These are phyloP conservation scores for Mimosa pudica DNA, from an alignment of 306 rosid species.

Conservation along the genomic window DNA sequence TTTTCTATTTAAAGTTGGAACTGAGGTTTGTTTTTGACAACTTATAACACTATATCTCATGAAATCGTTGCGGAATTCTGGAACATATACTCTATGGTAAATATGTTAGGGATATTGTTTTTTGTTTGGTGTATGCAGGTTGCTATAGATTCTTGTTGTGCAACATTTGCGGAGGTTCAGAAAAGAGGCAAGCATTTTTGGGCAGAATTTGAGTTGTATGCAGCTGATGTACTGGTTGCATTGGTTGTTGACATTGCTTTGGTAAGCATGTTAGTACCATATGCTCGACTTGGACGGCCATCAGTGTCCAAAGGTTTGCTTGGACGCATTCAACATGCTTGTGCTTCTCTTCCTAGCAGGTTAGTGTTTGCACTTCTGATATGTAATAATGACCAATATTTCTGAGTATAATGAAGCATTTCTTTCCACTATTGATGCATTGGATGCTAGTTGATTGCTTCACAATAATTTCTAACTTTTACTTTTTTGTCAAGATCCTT, in stretches of 20 bases:
- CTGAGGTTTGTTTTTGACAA: constrained; percentile 63
- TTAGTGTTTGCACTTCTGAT: constrained; percentile 31
- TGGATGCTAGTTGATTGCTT: constrained; percentile 11
- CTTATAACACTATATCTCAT: neutral
- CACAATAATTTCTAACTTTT: constrained; percentile 7
- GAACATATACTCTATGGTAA: neutral
- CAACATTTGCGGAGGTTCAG: constrained; percentile 92
- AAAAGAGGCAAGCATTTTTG: constrained; percentile 90
- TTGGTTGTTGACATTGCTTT: constrained; percentile 85
- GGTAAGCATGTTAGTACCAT: constrained; percentile 88
- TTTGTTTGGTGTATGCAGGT: constrained; percentile 57
- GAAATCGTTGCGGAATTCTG: neutral
- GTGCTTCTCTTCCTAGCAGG: constrained; percentile 94
- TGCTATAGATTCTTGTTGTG: constrained; percentile 92
- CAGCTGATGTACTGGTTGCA: constrained; percentile 93
- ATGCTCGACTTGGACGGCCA: constrained; percentile 81
- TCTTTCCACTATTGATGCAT: neutral
- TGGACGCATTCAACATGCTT: constrained; percentile 72
- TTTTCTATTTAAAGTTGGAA: constrained; percentile 89
- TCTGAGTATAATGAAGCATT: neutral
- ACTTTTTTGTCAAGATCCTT: constrained; percentile 24
- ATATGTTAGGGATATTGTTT: neutral
- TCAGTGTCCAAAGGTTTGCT: constrained; percentile 71
- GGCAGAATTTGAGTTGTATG: constrained; percentile 89
- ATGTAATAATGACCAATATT: constrained; percentile 20